phyloP scores from a whole-genome alignment of 1,284 basidiomycete genomes.

The Microbotryomycetes sp. region DNA sequence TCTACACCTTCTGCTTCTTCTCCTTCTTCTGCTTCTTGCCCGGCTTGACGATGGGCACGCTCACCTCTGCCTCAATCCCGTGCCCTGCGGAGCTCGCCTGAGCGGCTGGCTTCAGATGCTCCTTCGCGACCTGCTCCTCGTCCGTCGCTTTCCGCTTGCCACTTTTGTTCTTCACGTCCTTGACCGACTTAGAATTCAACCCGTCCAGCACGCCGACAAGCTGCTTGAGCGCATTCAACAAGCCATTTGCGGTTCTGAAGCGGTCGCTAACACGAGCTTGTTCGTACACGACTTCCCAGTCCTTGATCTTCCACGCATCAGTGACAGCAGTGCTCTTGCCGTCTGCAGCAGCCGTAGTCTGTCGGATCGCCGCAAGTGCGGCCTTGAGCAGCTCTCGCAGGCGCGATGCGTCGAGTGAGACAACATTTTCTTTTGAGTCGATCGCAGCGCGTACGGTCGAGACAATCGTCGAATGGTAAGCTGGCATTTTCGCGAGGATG shows the following conservation, averaged over 20 bases:
- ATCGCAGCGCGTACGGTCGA: slow-evolving; percentile 52
- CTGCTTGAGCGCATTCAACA: slow-evolving; percentile 20
- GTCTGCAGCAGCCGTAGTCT: slow-evolving; percentile 46
- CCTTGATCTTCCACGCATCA: background rate
- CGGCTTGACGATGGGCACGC: background rate
- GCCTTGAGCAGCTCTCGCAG: slow-evolving; percentile 75
- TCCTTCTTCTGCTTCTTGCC: slow-evolving; percentile 11
- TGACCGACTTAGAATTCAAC: background rate
- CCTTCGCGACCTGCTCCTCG: background rate
- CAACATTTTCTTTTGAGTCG: slow-evolving; percentile 42
- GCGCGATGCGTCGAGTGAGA: slow-evolving; percentile 55
- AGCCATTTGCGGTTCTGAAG: slow-evolving; percentile 24
- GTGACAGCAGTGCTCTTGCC: background rate
- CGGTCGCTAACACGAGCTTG: slow-evolving; percentile 10
- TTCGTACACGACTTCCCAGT: background rate
- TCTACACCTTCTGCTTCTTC: slow-evolving; percentile 25
- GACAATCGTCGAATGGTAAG: slow-evolving; percentile 51
- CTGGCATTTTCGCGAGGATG: slow-evolving; percentile 49
- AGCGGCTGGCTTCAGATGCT: slow-evolving; percentile 7
- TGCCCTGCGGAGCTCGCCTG: slow-evolving; percentile 4
- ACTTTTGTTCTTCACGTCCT: background rate
- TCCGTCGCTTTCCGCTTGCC: slow-evolving; percentile 21
- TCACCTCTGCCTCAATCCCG: slow-evolving; percentile 7
- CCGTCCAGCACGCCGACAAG: slow-evolving; percentile 15
- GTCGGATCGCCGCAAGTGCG: slow-evolving; percentile 57